Evolutionary conservation across 352 stramenopile genomes (phyloP).

Genomic region (Vaucheria bursata): DNA sequence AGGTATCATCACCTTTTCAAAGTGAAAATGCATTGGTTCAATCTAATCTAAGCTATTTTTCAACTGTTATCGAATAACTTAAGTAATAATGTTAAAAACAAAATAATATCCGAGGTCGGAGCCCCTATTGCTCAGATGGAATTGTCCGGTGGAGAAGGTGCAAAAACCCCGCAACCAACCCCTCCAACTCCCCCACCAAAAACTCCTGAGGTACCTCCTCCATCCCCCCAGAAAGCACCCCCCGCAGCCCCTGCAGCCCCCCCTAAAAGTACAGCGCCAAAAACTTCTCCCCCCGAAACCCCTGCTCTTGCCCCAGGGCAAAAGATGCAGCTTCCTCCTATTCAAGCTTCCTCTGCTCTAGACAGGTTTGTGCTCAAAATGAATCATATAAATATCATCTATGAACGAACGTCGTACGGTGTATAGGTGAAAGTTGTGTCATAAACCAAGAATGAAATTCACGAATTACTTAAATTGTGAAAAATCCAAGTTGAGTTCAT

Average conservation of each 20-base stretch:
- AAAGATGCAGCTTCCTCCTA: slow-evolving; percentile 8
- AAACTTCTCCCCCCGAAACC: slow-evolving; percentile 46
- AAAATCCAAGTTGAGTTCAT: no score
- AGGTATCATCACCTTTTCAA: no score
- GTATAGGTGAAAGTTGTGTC: no score
- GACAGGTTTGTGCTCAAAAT: background rate
- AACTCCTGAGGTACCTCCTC: background rate
- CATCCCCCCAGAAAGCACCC: background rate
- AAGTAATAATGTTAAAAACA: no score
- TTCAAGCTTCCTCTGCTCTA: background rate
- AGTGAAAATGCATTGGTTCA: no score
- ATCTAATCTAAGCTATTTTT: no score
- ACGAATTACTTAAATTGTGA: no score
- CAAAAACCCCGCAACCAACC: background rate
- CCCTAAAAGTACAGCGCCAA: slow-evolving; percentile 42
- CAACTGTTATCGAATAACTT: no score
- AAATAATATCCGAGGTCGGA: no score
- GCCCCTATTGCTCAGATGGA: background rate
- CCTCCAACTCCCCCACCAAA: slow-evolving; percentile 5
- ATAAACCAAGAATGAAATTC: no score
- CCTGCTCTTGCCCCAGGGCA: slow-evolving; percentile 38
- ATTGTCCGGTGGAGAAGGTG: background rate
- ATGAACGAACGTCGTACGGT: no score
- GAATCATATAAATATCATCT: no score
- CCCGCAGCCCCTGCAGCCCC: slow-evolving; percentile 26